Evolutionary conservation across 1,139 yeast species (phyloP).

Genomic region (Entelexis paramagnoliae): DNA sequence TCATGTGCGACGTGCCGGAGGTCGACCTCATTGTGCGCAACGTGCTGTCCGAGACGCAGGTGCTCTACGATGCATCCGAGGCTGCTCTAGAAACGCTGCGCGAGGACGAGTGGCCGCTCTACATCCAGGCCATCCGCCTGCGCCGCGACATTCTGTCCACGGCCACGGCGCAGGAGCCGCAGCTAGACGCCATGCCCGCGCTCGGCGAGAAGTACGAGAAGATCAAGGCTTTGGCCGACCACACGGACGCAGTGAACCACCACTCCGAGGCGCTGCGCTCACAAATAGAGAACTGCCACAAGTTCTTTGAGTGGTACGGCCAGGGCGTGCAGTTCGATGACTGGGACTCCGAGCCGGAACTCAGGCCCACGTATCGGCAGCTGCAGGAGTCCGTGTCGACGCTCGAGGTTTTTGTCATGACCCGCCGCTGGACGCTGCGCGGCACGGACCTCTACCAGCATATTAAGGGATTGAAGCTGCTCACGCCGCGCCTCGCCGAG

Average conservation of each 20-base stretch:
- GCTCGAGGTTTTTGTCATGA: conserved; percentile 69
- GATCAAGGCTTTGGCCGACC: conserved; percentile 24
- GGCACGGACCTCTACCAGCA: conserved; percentile 84
- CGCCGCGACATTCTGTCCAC: conserved; percentile 45
- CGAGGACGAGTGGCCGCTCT: conserved; percentile 31
- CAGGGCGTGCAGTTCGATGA: conserved; percentile 15
- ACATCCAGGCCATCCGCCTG: conserved; percentile 37
- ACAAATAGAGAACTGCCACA: conserved; percentile 18
- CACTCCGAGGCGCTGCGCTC: conserved; percentile 1
- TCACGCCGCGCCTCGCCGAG: conserved; percentile 8
- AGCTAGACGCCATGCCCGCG: conserved; percentile 30
- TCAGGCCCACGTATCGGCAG: conserved; percentile 43
- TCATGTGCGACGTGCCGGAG: conserved; percentile 27
- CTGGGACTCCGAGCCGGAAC: conserved; percentile 34
- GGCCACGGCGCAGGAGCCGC: conserved; percentile 36
- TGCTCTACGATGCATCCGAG: conserved; percentile 25
- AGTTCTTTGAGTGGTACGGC: conserved; percentile 15
- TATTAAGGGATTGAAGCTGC: conserved; percentile 55
- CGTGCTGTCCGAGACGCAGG: conserved; percentile 28
- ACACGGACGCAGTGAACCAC: neutral
- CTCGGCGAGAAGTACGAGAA: conserved; percentile 35
- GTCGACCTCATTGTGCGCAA: conserved; percentile 28
- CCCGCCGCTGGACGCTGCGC: conserved; percentile 94
- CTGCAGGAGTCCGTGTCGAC: conserved; percentile 58
- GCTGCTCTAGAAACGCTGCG: conserved; percentile 28